A percentile compares a stretch with the other conserved stretches of the same genome.
Conservation (phyloP, 2,329 filamentous ascomycete genomes). For the Ophiocordyceps camponoti-rufipedis region DNA sequence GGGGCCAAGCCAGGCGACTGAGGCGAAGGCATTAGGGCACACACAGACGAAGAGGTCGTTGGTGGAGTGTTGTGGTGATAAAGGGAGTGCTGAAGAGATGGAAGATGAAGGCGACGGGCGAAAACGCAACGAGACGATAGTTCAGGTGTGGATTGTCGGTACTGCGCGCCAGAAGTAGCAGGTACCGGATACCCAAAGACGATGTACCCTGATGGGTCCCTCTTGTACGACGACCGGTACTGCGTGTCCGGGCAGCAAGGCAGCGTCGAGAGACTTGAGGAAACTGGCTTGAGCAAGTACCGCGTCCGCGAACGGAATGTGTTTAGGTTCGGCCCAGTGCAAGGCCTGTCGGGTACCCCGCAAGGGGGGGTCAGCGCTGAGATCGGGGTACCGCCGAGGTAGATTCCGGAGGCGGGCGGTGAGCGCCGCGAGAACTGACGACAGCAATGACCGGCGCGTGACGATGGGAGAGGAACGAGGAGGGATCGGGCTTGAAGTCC, state of each 20-base stretch:
- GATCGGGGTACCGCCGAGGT: no score
- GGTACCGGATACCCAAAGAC: background rate
- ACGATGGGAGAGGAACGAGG: no score
- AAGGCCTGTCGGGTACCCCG: no score
- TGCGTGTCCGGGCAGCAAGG: background rate
- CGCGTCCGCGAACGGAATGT: no score
- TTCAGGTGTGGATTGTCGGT: background rate
- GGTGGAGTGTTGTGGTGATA: background rate
- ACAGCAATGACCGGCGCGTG: no score
- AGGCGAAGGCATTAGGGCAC: constrained; percentile 11
- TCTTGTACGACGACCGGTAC: background rate
- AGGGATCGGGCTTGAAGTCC: no score
- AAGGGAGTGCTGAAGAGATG: background rate
- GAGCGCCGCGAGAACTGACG: no score
- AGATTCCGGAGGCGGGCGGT: no score
- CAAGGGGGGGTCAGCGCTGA: no score
- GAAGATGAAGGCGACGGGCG: background rate
- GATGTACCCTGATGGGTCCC: background rate
- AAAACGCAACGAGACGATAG: background rate
- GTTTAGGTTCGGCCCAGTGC: no score
- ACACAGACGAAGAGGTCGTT: background rate
- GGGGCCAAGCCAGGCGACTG: constrained; percentile 15
- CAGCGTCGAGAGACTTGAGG: background rate
- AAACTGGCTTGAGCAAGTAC: no score
- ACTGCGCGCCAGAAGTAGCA: background rate